Evolutionary conservation across 2,329 filamentous ascomycete species (phyloP).

Genomic region (Epichloe baconii): DNA sequence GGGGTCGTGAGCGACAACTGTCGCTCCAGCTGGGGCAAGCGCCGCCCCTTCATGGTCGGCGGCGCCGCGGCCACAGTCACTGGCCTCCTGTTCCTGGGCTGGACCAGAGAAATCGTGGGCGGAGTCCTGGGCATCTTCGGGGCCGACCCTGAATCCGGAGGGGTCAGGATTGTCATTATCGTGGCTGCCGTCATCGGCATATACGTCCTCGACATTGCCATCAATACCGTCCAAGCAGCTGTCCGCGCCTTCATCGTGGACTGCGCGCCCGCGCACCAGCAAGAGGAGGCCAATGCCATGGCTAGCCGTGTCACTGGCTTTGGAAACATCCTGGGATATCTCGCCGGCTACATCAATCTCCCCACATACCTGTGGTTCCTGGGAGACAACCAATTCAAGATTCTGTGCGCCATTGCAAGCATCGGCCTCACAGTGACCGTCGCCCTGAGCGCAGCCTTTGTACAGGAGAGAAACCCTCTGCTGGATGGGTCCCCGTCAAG

Average conservation of each 20-base stretch:
- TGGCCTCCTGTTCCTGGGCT: slow-evolving; percentile 57
- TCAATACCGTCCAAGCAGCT: slow-evolving; percentile 92
- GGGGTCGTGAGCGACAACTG: slow-evolving; percentile 73
- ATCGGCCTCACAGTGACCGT: slow-evolving; percentile 59
- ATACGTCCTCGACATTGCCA: slow-evolving; percentile 84
- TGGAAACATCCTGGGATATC: slow-evolving; percentile 82
- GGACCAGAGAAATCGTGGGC: slow-evolving; percentile 59
- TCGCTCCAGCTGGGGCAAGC: slow-evolving; percentile 59
- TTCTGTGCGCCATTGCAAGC: slow-evolving; percentile 75
- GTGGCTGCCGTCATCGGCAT: slow-evolving; percentile 73
- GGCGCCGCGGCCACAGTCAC: slow-evolving; percentile 55
- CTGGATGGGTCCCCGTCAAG: slow-evolving; percentile 48
- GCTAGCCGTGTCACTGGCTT: slow-evolving; percentile 74
- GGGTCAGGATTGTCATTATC: slow-evolving; percentile 55
- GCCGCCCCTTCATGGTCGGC: slow-evolving; percentile 69
- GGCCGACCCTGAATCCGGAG: slow-evolving; percentile 48
- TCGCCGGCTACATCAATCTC: slow-evolving; percentile 74
- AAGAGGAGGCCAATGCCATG: slow-evolving; percentile 90
- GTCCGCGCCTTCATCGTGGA: slow-evolving; percentile 90
- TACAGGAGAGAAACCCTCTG: slow-evolving; percentile 70
- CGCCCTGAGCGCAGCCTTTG: slow-evolving; percentile 51
- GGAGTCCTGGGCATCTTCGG: slow-evolving; percentile 59
- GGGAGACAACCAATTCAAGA: slow-evolving; percentile 83
- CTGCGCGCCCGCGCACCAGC: slow-evolving; percentile 81
- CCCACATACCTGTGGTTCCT: slow-evolving; percentile 65